phyloP scores from a whole-genome alignment of 2,329 filamentous ascomycete genomes.

The Tolypocladium endophyticum region DNA sequence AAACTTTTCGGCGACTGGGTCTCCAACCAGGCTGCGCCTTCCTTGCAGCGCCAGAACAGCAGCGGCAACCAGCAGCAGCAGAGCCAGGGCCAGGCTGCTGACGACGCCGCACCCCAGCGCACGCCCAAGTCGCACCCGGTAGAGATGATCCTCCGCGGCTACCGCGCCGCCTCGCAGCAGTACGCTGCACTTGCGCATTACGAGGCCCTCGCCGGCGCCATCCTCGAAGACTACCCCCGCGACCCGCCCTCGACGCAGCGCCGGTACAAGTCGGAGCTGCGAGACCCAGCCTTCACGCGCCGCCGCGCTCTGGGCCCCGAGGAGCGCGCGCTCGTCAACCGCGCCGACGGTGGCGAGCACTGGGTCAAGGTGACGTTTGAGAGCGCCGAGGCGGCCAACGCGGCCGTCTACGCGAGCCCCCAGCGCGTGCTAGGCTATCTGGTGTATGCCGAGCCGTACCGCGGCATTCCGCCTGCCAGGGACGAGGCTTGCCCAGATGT shows the following conservation, averaged over 20 bases:
- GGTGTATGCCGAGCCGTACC: constrained; percentile 61
- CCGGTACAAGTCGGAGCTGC: constrained; percentile 63
- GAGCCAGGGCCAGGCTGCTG: constrained; percentile 18
- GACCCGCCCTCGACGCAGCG: constrained; percentile 62
- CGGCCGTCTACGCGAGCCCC: constrained; percentile 59
- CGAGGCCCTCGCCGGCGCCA: constrained; percentile 73
- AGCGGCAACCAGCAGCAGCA: constrained; percentile 18
- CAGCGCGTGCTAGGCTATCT: constrained; percentile 61
- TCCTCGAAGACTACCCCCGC: constrained; percentile 89
- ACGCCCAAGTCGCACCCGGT: constrained; percentile 36
- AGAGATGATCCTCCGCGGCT: constrained; percentile 80
- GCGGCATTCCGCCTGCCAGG: constrained; percentile 50
- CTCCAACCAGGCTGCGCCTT: constrained; percentile 28
- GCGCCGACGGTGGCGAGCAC: constrained; percentile 72
- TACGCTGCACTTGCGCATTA: constrained; percentile 87
- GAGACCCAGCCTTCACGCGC: constrained; percentile 60
- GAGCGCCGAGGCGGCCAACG: constrained; percentile 58
- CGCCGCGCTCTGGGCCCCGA: constrained; percentile 55
- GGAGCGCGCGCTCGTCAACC: constrained; percentile 70
- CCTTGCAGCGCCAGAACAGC: constrained; percentile 23
- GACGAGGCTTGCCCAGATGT: constrained; percentile 53
- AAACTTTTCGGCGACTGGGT: constrained; percentile 51
- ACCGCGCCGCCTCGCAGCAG: constrained; percentile 51
- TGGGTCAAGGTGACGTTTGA: constrained; percentile 88
- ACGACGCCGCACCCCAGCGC: constrained; percentile 27